Base-by-base conservation (phyloP, 176 grass and related monocot genomes). In the Thalia dealbata region DNA sequence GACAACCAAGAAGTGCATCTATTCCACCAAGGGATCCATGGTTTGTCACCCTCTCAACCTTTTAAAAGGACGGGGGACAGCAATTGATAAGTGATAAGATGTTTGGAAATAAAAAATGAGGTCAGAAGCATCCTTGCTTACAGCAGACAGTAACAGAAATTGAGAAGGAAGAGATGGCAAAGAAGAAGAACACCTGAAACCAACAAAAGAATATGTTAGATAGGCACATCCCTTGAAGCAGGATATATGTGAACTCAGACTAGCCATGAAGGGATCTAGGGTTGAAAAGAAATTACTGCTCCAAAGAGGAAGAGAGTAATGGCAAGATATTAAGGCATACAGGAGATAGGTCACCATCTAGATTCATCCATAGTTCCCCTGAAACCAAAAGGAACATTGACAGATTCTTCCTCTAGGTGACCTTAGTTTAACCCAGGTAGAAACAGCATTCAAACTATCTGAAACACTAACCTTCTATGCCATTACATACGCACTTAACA, bases 351-450 rank as follows among this genome's bases (percentile, higher is more conserved):
- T 78, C 79, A 69, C 92, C 92, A 81, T 96, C 89, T 78, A 96
- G 81, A 81, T 96, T 92, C 92, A 96, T 96, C 92, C 92, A 96
- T 16, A 96, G 50, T 82, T 96, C 86, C 79, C 92, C 88, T 89
- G 82, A 76, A 87, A 92, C 52, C 24, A 28, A 77, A 25, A 79
- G 26, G 50, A 67, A 29, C 29, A 61, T 50, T 72, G 14, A 75
- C n/a, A 54, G 23, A 76, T 23, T 3, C 26, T 16, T 56, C 28
- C 7, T 22, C 16, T 19, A 64, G 52, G 18, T 73, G 16, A n/a
- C 69, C 38, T 25, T 48, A 48, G 45, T 48, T 48, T 22, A 72
- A 63, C 45, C 69, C 23, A 64, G 27, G 59, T 44, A 50, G 24
- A 26, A 62, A 64, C 25, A 77, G 74, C 58, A 25, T 70, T 79